Evolutionary conservation across 192 early-diverging fungal genomes (phyloP).

Genomic region (Dimargaris cristalligena): DNA sequence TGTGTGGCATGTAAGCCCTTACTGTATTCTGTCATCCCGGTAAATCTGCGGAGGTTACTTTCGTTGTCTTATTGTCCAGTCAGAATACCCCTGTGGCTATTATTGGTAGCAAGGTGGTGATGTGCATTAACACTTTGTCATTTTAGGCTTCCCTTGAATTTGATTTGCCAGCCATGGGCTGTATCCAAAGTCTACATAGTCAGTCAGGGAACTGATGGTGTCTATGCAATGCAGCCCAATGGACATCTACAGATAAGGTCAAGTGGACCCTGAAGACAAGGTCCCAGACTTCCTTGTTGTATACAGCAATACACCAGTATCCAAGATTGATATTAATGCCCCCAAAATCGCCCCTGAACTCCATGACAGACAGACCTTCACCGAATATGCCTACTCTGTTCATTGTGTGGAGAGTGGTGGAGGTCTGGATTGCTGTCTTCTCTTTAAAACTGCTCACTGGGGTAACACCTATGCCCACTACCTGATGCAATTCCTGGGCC

Average conservation of each 20-base stretch:
- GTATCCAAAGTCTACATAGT: not conserved
- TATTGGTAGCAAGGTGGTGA: conserved; percentile 5
- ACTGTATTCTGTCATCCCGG: not conserved
- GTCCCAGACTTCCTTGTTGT: not conserved
- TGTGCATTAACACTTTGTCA: conserved; percentile 2
- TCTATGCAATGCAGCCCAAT: conserved; percentile 1
- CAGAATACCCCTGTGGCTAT: not conserved
- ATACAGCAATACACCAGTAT: no score
- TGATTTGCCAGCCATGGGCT: no score
- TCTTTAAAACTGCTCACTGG: not conserved
- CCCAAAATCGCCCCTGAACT: no score
- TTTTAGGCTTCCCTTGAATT: not conserved
- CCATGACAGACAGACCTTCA: not conserved
- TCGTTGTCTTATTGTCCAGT: not conserved
- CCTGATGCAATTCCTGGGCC: not conserved
- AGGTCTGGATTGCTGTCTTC: no score
- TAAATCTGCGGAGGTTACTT: conserved; percentile 1
- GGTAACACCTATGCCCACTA: not conserved
- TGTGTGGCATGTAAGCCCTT: not conserved
- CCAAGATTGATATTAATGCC: not conserved
- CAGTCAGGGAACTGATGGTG: not conserved
- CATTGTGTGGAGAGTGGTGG: not conserved
- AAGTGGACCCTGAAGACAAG: not conserved
- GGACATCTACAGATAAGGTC: not conserved
- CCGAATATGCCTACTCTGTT: conserved; percentile 1